Evolutionary conservation across 2,329 filamentous ascomycete genomes (phyloP).

Genomic region (Exophiala alcalophila): DNA sequence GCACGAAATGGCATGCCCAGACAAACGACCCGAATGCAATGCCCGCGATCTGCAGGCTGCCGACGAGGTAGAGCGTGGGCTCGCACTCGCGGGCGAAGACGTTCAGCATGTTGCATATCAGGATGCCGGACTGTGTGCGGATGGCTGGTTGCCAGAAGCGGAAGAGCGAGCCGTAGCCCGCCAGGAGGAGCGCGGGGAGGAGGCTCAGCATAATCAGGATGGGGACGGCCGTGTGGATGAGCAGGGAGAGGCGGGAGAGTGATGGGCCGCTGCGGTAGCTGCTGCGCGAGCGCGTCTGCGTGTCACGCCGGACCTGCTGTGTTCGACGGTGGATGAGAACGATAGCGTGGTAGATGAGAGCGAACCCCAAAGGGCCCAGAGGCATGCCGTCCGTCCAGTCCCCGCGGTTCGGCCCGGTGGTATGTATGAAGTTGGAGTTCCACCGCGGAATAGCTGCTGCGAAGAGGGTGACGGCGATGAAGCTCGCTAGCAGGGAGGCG

Average conservation of each 20-base stretch:
- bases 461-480: conserved; percentile 33
- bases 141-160: conserved; percentile 32
- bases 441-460: conserved; percentile 32
- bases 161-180: conserved; percentile 34
- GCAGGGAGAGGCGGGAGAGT: conserved; percentile 4
- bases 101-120: conserved; percentile 32
- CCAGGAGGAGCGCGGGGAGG: conserved; percentile 31
- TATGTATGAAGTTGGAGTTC: conserved; percentile 34
- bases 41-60: conserved; percentile 33
- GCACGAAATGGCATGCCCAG: conserved; percentile 28
- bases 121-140: conserved; percentile 22
- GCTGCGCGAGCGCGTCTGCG: conserved; percentile 1
- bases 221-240: conserved; percentile 21
- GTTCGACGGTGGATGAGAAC: conserved; percentile 15
- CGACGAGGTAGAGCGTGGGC: conserved; percentile 34
- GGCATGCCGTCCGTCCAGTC: conserved; percentile 36
- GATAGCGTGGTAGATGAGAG: conserved; percentile 20
- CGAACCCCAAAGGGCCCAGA: conserved; percentile 31
- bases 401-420: conserved; percentile 28
- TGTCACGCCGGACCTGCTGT: conserved; percentile 3
- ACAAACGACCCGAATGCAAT: conserved; percentile 32
- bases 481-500: conserved; percentile 26
- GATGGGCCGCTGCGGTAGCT: background rate
- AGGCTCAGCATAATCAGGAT: conserved; percentile 26
- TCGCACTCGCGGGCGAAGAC: conserved; percentile 33